Conservation (phyloP, 2,329 filamentous ascomycete species). For the Scedosporium minutisporum region DNA sequence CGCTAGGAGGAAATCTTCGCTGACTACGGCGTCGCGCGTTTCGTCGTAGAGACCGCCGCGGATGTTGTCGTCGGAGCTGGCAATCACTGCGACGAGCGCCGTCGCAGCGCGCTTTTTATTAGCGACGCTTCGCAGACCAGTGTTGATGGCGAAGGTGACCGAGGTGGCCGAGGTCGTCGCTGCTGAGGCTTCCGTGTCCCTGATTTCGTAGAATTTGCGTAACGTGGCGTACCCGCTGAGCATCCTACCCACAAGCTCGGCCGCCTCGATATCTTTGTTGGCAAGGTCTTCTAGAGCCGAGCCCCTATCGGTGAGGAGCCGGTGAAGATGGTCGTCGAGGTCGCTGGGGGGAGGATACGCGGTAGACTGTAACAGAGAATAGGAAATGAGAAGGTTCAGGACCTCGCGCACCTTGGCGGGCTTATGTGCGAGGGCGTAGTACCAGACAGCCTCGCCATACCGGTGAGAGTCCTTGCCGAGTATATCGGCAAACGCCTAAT, state of each 20-base stretch:
- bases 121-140: conserved; percentile 41
- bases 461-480: conserved; percentile 62
- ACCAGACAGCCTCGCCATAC: conserved; percentile 81
- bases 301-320: conserved; percentile 63
- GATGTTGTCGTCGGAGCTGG: conserved; percentile 81
- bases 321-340: conserved; percentile 62
- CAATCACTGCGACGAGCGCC: conserved; percentile 72
- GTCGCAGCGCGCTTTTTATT: conserved; percentile 60
- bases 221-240: conserved; percentile 89
- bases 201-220: conserved; percentile 80
- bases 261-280: conserved; percentile 68
- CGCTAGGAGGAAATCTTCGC: conserved; percentile 76
- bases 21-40: conserved; percentile 70
- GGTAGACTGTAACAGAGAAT: conserved; percentile 76
- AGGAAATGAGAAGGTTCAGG: conserved; percentile 76
- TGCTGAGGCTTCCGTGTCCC: conserved; percentile 41
- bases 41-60: conserved; percentile 83
- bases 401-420: conserved; percentile 73
- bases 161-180: neutral
- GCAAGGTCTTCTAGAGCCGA: conserved; percentile 63
- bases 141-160: neutral
- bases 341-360: conserved; percentile 64
- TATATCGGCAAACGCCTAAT: conserved; percentile 71
- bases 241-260: conserved; percentile 71
- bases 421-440: conserved; percentile 79